Base-by-base conservation (phyloP, 371 early-diverging fungal species). In the Apophysomyces ossiformis region DNA sequence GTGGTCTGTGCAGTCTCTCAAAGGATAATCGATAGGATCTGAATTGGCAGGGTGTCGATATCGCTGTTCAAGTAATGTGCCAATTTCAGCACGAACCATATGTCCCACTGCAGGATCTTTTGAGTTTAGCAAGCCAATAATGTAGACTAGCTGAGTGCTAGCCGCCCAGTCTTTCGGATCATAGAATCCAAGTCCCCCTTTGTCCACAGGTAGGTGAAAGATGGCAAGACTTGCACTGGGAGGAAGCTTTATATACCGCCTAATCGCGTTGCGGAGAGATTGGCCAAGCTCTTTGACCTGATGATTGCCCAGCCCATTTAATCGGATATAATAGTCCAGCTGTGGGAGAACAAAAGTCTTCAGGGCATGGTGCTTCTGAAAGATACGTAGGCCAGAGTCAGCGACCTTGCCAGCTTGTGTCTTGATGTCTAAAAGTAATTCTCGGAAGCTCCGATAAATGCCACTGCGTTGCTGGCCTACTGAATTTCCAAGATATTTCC, bases 131-230 rank as follows among this genome's bases (percentile, higher is more conserved):
- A 58, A 16, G 9, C 58, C 37, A 5, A 58, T 5, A 16, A 37
- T 39, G 4, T 58, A 37, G 0, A 39, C 58, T 1, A 39, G n/a
- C 18, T 58, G 58, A n/a, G 58, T 58, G 37, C 58, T 58, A 0
- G 58, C 58, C 1, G 58, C 50, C 50, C 21, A 50, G 21, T 50
- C 50, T 26, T 50, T 50, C 0, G 50, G 50, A 18, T 50, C 50
- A 3, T 50, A 50, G 7, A 50, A 50, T 18, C 50, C 50, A 7
- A 50, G 21, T 0, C 50, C 50, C 5, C 50, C 50, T 50, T 50
- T 50, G 21, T 50, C 50, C n/a, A 21, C 21, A 18, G 50, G 21
- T 5, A 50, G 7, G 4, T 50, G 50, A 9, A 50, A 50, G 50
- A 21, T 5, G 0, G 50, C 21, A 5, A 50, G 21, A 50, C 50